Percentiles rank a stretch among this genome's conserved stretches.
These are phyloP conservation scores for Arabidopsis lyrata DNA, from an alignment of 441 rosid genomes.

Conservation along the genomic window DNA sequence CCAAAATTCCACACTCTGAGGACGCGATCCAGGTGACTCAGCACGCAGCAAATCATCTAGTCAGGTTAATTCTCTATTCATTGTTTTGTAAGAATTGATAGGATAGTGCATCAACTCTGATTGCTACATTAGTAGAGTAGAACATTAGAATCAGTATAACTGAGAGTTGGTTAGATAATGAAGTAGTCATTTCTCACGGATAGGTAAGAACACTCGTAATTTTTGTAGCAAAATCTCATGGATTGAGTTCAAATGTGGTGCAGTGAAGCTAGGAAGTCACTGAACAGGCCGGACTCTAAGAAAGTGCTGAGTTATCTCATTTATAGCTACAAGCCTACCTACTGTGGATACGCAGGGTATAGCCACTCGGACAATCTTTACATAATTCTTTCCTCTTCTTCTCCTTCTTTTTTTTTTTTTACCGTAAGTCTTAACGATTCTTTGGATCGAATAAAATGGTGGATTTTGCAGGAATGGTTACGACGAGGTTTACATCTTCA, in stretches of 20 bases:
- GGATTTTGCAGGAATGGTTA: constrained; percentile 65
- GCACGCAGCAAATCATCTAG: constrained; percentile 70
- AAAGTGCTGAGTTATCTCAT: constrained; percentile 77
- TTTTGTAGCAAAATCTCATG: neutral
- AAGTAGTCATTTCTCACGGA: neutral
- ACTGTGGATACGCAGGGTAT: constrained; percentile 87
- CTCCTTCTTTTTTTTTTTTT: too few relatives aligned
- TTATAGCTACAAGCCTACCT: constrained; percentile 79
- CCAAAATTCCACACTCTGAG: constrained; percentile 86
- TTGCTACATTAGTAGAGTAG: constrained; percentile 12
- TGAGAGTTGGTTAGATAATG: too few relatives aligned
- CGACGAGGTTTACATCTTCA: constrained; percentile 88
- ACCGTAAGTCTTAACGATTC: neutral
- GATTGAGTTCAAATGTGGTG: constrained; percentile 29
- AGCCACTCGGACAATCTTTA: neutral
- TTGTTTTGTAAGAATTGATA: neutral
- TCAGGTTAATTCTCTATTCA: constrained; percentile 59
- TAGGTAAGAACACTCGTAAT: neutral
- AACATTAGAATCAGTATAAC: neutral
- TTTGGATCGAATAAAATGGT: constrained; percentile 18
- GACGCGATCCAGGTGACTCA: constrained; percentile 93
- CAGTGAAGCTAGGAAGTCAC: constrained; percentile 92
- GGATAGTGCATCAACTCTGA: neutral
- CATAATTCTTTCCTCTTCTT: neutral
- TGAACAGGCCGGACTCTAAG: constrained; percentile 58